Percentiles rank a stretch among this genome's conserved stretches.
Evolutionary conservation across 805 yeast genomes (phyloP).

Genomic region (Trichomonascus vanleenenianus): DNA sequence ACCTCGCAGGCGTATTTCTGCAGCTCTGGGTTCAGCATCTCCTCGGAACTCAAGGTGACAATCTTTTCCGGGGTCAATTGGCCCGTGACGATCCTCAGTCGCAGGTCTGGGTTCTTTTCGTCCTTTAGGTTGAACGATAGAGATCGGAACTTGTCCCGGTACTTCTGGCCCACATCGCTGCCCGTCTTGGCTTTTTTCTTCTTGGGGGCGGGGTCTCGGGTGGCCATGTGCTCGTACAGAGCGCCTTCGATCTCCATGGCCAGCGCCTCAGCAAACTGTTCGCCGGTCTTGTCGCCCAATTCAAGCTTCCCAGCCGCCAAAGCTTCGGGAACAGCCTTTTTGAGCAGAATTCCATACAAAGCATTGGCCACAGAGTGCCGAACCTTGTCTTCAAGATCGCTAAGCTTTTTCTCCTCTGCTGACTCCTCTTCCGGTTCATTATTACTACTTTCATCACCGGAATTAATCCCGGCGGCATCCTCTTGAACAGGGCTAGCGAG

Average conservation of each 20-base stretch:
- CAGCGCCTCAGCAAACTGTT: conserved; percentile 36
- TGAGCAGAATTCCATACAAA: conserved; percentile 37
- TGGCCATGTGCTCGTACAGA: conserved; percentile 35
- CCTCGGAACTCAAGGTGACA: conserved; percentile 61
- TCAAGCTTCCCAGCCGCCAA: conserved; percentile 10
- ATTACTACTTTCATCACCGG: not conserved
- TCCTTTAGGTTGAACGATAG: conserved; percentile 53
- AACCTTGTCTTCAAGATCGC: conserved; percentile 14
- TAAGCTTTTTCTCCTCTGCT: not conserved
- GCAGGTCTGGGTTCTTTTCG: conserved; percentile 46
- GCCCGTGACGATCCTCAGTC: conserved; percentile 49
- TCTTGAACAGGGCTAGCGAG: not conserved
- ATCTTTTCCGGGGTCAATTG: conserved; percentile 49
- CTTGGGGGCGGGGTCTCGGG: conserved; percentile 12
- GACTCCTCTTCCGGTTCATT: too few relatives aligned
- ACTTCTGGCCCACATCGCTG: conserved; percentile 35
- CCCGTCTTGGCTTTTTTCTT: conserved; percentile 13
- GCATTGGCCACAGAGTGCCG: conserved; percentile 48
- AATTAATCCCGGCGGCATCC: not conserved
- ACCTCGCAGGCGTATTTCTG: conserved; percentile 64
- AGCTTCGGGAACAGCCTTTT: conserved; percentile 31
- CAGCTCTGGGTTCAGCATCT: conserved; percentile 70
- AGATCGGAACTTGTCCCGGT: conserved; percentile 63
- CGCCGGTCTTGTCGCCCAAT: conserved; percentile 19
- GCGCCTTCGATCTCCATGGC: conserved; percentile 46